Evolutionary conservation across 805 yeast genomes (phyloP), one percentile per base, ranked within the genome.

Genomic region (Candida adriatica): DNA sequence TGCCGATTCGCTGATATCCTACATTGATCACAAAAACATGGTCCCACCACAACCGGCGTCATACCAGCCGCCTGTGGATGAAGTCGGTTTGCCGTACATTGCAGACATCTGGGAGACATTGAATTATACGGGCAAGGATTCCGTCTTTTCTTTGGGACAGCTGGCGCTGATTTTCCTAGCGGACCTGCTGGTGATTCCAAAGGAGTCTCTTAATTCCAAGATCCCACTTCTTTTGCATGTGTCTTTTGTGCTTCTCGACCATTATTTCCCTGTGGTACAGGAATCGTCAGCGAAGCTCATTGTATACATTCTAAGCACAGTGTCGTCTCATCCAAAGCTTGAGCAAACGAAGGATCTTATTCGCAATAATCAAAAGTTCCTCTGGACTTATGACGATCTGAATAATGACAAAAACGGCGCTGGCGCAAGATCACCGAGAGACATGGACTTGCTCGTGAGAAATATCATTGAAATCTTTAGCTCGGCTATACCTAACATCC

Each of bases 301-400:
- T 25, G 73, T 83, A 30, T 84, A 83, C 39, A 58, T 84, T 27
- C 67, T 88, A 16, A 75, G 75, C 18, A 64, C 79, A 2, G 68
- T 71, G 0, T 64, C 68, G 6, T 65, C 71, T 10, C 64, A 63
- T 26, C 75, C 72, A 20, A 70, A 69, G 36, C 65, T 80, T 2
- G 69, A 62, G 24, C 71, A 67, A 27, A 68, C 81, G 1, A 75
- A 82, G 10, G 72, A 71, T 7, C 45, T 70, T 16, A 60, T 88
- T 27, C 60, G 85, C 42, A 59, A 66, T 31, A 65, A 68, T 23
- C 64, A 69, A 41, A 58, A 59, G 29, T 44, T 40, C 18, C 53
- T 82, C 5, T 92, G 98, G 98, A 66, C 76, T 0, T 90, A 92
- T 51, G 94, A 84, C 45, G 96, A 88, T 51, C 59, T 88, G 46